These are phyloP conservation scores for Pythium rishiriense DNA, from an alignment of 352 stramenopile species.

Conservation along the genomic window DNA sequence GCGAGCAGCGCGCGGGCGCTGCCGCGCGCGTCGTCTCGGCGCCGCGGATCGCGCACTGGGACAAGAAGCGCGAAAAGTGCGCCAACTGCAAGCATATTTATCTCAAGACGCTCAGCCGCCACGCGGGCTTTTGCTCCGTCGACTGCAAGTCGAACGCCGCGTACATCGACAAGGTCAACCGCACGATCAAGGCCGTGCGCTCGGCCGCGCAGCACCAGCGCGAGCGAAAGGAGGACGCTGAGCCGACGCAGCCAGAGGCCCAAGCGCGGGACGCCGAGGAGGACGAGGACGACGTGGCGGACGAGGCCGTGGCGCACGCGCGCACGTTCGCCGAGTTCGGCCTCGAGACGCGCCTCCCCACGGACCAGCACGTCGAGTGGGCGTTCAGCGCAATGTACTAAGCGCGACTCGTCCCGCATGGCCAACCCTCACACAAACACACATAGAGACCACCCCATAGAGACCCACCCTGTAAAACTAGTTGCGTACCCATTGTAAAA, in stretches of 20 bases:
- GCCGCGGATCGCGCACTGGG: constrained; percentile 69
- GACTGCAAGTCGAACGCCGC: constrained; percentile 88
- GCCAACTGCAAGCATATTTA: constrained; percentile 85
- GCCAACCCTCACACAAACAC: constrained; percentile 14
- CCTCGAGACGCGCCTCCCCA: constrained; percentile 59
- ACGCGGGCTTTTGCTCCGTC: constrained; percentile 80
- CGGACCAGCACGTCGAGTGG: constrained; percentile 68
- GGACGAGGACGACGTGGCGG: not conserved
- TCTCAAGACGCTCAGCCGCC: constrained; percentile 79
- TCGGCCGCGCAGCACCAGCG: constrained; percentile 56
- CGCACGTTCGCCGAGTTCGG: constrained; percentile 81
- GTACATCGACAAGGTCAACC: constrained; percentile 84
- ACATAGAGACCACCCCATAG: constrained; percentile 12
- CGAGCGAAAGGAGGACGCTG: constrained; percentile 28
- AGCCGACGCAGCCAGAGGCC: not conserved
- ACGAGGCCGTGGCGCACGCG: constrained; percentile 18
- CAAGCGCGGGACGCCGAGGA: constrained; percentile 4
- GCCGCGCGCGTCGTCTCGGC: not conserved
- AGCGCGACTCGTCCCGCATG: constrained; percentile 9
- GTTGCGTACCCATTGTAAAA: constrained; percentile 12
- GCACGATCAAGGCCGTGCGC: constrained; percentile 79
- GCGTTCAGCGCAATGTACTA: constrained; percentile 82
- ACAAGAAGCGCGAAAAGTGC: constrained; percentile 87
- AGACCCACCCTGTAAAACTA: constrained; percentile 27
- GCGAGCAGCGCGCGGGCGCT: constrained; percentile 19